These are phyloP conservation scores for Kwoniella sp. DNA, from an alignment of 768 basidiomycete genomes.

Conservation along the genomic window DNA sequence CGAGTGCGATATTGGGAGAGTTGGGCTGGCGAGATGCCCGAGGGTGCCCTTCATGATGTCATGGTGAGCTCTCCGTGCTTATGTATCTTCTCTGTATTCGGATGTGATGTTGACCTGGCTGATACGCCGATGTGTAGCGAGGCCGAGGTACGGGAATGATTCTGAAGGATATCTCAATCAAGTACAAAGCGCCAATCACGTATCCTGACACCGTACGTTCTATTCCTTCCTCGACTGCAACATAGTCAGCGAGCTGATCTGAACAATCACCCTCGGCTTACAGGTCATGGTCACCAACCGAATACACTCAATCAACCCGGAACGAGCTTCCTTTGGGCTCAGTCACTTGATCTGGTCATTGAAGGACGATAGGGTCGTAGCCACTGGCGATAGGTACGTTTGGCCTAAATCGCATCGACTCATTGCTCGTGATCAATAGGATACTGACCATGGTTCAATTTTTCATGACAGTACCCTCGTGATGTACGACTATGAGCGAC, in stretches of 20 bases:
- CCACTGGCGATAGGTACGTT: constrained; percentile 39
- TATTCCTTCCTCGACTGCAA: no score
- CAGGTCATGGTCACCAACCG: constrained; percentile 42
- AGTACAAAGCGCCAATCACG: constrained; percentile 41
- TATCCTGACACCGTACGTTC: constrained; percentile 49
- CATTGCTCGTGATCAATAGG: neutral
- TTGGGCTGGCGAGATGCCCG: constrained; percentile 30
- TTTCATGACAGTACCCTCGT: constrained; percentile 33
- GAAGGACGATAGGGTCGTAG: constrained; percentile 35
- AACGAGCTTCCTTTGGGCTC: constrained; percentile 34
- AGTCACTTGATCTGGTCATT: constrained; percentile 37
- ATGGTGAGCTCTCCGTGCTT: constrained; percentile 28
- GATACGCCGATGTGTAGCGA: constrained; percentile 17
- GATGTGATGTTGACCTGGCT: no score
- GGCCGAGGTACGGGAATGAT: constrained; percentile 47
- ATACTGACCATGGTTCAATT: neutral
- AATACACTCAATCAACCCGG: constrained; percentile 33
- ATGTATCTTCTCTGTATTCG: no score
- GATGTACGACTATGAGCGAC: constrained; percentile 47
- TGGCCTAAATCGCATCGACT: constrained; percentile 1
- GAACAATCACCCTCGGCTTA: neutral
- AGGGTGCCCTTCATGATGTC: constrained; percentile 26
- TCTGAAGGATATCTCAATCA: constrained; percentile 42
- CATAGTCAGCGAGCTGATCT: neutral
- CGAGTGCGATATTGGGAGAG: constrained; percentile 40